Base-by-base conservation (phyloP, 2,329 filamentous ascomycete species). In the Ophiostoma pallidulum region DNA sequence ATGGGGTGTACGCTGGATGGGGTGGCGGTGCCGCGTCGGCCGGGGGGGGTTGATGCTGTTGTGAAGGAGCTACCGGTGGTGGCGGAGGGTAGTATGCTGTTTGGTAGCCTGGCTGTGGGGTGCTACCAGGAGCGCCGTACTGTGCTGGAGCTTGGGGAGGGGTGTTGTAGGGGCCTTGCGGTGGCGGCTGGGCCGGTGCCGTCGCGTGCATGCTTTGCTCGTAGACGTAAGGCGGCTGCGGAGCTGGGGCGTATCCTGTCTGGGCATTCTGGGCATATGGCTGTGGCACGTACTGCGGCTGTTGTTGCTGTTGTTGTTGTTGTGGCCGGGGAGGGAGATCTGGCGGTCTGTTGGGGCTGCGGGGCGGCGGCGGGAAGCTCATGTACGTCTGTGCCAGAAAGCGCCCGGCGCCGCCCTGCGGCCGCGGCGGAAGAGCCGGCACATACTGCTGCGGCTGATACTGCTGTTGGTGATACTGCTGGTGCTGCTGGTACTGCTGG, bases 331-430 rank as follows among this genome's bases (percentile, higher is more conserved):
- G 47, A 3, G 47, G 51, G 3, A 51, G 41, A 7, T 41, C 13
- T 0, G 49, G 49, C 2, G 41, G 47, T 3, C 49, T 38, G 26
- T 53, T 53, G 0, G 51, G 49, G 10, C 49, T 51, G 2, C 42
- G 49, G 16, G 51, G 51, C 12, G 51, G 51, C 9, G 49, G 51
- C 3, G 51, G 51, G 8, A 53, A 53, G 38, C 20, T 41, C 12
- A 48, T 14, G n/a, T 42, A 36, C 8, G 33, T 47, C 3, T 41
- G 22, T 1, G 40, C 26, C 20, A 47, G 41, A 10, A 50, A 33
- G 12, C 38, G 39, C 9, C 36, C 40, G 8, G 44, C 28, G 6
- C 29, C 29, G 14, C 32, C 28, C 2, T 33, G 13, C 14, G 44
- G 48, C 4, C 48, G 48, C 4, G 48, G 48, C 8, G 48, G 48